These are phyloP conservation scores for Globisporangium ultimum DNA, from an alignment of 352 stramenopile genomes.

Conservation along the genomic window DNA sequence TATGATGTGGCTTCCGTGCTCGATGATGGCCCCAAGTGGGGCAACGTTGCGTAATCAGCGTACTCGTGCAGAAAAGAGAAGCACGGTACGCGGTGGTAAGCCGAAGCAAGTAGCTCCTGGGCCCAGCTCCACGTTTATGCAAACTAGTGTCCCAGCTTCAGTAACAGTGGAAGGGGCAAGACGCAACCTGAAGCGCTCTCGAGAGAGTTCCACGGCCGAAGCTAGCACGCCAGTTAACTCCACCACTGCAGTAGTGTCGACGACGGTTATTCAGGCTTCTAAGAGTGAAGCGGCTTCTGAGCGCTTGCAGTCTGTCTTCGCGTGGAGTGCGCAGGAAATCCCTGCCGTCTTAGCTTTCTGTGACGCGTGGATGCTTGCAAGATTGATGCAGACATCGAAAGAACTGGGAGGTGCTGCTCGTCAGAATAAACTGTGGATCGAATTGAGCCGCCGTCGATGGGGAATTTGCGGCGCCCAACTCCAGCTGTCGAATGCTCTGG, in stretches of 20 bases:
- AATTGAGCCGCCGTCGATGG: constrained; percentile 34
- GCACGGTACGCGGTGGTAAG: not conserved
- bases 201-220: not conserved
- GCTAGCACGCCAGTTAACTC: no score
- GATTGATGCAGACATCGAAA: constrained; percentile 28
- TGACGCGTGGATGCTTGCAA: constrained; percentile 47
- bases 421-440: constrained; percentile 28
- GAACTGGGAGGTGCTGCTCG: constrained; percentile 21
- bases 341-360: constrained; percentile 41
- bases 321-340: constrained; percentile 38
- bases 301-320: constrained; percentile 14
- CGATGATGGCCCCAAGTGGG: constrained; percentile 18
- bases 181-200: constrained; percentile 10
- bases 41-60: not conserved
- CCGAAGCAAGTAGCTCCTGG: not conserved
- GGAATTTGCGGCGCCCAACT: constrained; percentile 5
- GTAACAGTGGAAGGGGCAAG: not conserved
- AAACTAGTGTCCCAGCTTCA: not conserved
- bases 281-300: no score
- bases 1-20: constrained; percentile 45
- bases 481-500: constrained; percentile 1
- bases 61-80: constrained; percentile 6
- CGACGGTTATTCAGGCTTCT: no score
- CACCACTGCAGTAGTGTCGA: not conserved
- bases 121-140: not conserved